Percentiles rank a stretch among this genome's conserved stretches.
Evolutionary conservation across 306 rosid genomes (phyloP).

Genomic region (Castanopsis chinensis): DNA sequence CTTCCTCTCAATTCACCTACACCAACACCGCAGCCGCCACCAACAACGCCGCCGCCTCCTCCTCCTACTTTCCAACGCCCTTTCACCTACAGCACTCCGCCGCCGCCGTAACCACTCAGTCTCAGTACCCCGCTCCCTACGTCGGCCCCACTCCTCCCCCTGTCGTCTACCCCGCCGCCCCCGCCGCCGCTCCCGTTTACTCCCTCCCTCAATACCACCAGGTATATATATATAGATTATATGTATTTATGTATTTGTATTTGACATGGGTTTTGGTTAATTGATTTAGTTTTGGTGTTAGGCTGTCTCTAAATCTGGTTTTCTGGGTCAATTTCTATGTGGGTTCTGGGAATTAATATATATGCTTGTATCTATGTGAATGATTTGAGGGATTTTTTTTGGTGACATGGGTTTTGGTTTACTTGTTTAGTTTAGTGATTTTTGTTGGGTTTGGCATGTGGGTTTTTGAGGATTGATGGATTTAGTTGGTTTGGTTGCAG

Average conservation of each 20-base stretch:
- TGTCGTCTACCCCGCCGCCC: conserved; percentile 30
- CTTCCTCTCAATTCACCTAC: conserved; percentile 54
- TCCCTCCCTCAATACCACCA: conserved; percentile 75
- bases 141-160: conserved; percentile 39
- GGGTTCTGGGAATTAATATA: not conserved
- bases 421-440: too few relatives aligned
- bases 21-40: conserved; percentile 38
- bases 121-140: conserved; percentile 56
- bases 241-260: not conserved
- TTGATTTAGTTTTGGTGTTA: not conserved
- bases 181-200: conserved; percentile 49
- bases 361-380: not conserved
- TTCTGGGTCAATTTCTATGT: not conserved
- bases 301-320: not conserved
- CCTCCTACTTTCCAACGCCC: conserved; percentile 70
- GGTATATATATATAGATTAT: conserved; percentile 21
- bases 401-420: too few relatives aligned
- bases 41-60: conserved; percentile 48
- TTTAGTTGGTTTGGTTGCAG: not conserved
- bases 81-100: conserved; percentile 80
- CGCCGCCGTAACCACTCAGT: conserved; percentile 2
- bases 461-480: not conserved
- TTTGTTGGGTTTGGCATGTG: too few relatives aligned
- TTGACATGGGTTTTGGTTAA: not conserved
- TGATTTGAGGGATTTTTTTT: too few relatives aligned